Base-by-base conservation (phyloP, 2,329 filamentous ascomycete species). In the Alternaria tenuissima region DNA sequence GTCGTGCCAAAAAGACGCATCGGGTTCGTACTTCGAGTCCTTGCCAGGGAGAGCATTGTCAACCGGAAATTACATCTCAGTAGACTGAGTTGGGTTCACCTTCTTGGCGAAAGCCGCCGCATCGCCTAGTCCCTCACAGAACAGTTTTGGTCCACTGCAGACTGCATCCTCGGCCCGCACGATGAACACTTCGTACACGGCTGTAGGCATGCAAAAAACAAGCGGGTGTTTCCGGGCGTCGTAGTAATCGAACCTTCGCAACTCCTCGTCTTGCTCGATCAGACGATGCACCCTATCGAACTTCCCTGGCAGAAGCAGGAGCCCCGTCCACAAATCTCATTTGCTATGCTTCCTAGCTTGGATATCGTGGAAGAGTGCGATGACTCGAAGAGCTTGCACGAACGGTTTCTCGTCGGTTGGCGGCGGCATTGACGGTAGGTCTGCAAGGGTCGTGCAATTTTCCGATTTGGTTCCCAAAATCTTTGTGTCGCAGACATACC, bases 11-110 rank as follows among this genome's bases (percentile, higher is more conserved):
- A 72, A 72, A 48, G 64, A 70, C 22, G 62, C 55, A 52, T 71
- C 64, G 57, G 62, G 70, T 53, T 70, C 48, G 51, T 69, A 54
- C 51, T 71, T 71, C n/a, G 62, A 71, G 43, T 62, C n/a, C 36
- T 20, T 64, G 39, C 32, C 60, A 32, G 44, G 59, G 22, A 20
- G 20, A 38, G 28, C 20, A 20, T 46, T 62, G 9, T 44, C 52
- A 39, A 53, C 52, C 4, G 1, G 36, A 49, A 67, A 65, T 26
- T 42, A 32, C 53, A 71, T 67, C 20, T 65, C 52, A 38, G 64
- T 66, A 12, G 63, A 73, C 38, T 55, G 54, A 28, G 61, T 62
- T 52, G 53, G 36, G 3, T 59, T 36, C 39, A 73, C 65, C 54
- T 68, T 71, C 56, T 66, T 55, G 30, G 69, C 66, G 55, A 73